A percentile compares a stretch with the other conserved stretches of the same genome.
Conservation (phyloP, 495 filamentous ascomycete genomes). For the Trichoderma erinaceum region DNA sequence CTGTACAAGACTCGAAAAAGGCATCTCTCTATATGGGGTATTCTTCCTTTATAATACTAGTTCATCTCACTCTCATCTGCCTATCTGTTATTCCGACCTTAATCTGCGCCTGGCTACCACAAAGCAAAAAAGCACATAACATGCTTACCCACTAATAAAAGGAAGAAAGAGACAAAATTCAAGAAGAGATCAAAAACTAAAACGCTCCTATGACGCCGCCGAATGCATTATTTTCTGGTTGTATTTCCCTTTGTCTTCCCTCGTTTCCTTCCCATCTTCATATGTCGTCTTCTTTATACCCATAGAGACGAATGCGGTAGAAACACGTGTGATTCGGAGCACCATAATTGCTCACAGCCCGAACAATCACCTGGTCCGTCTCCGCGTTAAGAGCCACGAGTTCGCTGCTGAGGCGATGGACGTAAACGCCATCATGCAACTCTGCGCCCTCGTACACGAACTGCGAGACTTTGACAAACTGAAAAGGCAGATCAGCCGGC, state of each 20-base stretch:
- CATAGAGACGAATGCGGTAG: constrained; percentile 53
- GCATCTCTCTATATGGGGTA: not conserved
- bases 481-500: constrained; percentile 23
- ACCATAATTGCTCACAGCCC: constrained; percentile 50
- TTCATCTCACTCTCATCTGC: not conserved
- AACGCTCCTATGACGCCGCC: constrained; percentile 8
- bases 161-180: constrained; percentile 4
- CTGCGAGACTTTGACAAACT: constrained; percentile 46
- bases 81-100: not conserved
- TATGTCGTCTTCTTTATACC: constrained; percentile 26
- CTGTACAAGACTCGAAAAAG: not conserved
- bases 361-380: constrained; percentile 41
- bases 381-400: constrained; percentile 29
- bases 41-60: not conserved
- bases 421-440: constrained; percentile 41
- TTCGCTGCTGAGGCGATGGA: constrained; percentile 41
- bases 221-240: not conserved
- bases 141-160: constrained; percentile 8
- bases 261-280: not conserved
- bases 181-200: constrained; percentile 5
- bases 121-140: constrained; percentile 23
- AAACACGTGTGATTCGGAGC: constrained; percentile 52
- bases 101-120: constrained; percentile 22
- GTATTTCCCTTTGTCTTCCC: not conserved
- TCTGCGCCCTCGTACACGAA: constrained; percentile 45